Percentiles rank a stretch among this genome's conserved stretches.
Evolutionary conservation across 805 yeast species (phyloP).

Genomic region (Lachancea nothofagi): DNA sequence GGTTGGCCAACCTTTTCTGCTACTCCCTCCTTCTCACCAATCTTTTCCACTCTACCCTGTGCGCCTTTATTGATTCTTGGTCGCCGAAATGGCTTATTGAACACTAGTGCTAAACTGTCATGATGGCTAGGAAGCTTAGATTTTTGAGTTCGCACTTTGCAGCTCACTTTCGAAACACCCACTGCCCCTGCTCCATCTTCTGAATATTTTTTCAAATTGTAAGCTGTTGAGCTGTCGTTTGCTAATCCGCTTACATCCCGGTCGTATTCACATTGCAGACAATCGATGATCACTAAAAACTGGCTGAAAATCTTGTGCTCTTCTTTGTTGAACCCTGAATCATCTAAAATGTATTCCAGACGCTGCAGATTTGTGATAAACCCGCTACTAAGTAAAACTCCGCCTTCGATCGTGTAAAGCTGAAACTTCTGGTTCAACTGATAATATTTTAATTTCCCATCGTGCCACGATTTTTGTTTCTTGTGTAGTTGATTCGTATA

Average conservation of each 20-base stretch:
- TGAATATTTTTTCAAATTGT: slow-evolving; percentile 10
- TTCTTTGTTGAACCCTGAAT: slow-evolving; percentile 19
- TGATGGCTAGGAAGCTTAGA: neutral
- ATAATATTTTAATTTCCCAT: slow-evolving; percentile 27
- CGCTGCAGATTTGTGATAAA: slow-evolving; percentile 24
- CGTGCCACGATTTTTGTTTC: slow-evolving; percentile 34
- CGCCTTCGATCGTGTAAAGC: slow-evolving; percentile 22
- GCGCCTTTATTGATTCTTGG: slow-evolving; percentile 15
- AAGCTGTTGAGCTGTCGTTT: neutral
- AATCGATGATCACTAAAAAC: slow-evolving; percentile 24
- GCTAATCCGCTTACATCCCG: slow-evolving; percentile 4
- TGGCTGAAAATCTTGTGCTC: slow-evolving; percentile 29
- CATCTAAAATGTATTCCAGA: slow-evolving; percentile 17
- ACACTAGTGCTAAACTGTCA: slow-evolving; percentile 21
- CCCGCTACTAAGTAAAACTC: slow-evolving; percentile 21
- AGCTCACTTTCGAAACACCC: neutral
- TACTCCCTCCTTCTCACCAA: neutral
- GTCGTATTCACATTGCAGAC: slow-evolving; percentile 10
- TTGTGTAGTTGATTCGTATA: slow-evolving; percentile 30
- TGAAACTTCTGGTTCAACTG: slow-evolving; percentile 20
- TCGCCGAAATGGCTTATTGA: slow-evolving; percentile 29
- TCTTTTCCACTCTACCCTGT: too few species aligned
- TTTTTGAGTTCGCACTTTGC: neutral
- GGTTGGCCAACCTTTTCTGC: neutral
- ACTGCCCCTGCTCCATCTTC: neutral